phyloP scores from a whole-genome alignment of 2,329 filamentous ascomycete species.

The Coleophoma cylindrospora region DNA sequence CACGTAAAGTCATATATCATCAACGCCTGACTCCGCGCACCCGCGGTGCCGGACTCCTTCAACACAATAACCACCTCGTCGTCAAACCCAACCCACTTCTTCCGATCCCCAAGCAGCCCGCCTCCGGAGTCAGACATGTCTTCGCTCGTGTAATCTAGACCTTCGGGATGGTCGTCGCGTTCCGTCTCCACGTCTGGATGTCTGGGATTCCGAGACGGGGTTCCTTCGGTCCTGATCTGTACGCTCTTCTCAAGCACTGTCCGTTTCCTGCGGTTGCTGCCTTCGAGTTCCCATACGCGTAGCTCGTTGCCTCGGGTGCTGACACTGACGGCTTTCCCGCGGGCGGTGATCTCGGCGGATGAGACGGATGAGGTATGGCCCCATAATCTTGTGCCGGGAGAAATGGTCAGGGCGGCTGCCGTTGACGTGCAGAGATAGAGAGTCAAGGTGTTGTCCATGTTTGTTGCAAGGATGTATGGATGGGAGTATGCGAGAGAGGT shows the following conservation, averaged over 20 bases:
- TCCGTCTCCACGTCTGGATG: constrained; percentile 3
- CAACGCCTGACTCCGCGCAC: constrained; percentile 45
- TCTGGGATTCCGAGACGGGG: constrained; percentile 4
- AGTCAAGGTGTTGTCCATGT: constrained; percentile 67
- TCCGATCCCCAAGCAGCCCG: constrained; percentile 6
- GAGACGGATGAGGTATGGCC: constrained; percentile 68
- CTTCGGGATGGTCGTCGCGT: too few species aligned
- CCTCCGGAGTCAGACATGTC: too few species aligned
- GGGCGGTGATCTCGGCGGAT: constrained; percentile 60
- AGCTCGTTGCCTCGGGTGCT: constrained; percentile 53
- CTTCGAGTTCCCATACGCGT: constrained; percentile 67
- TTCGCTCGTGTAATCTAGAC: too few species aligned
- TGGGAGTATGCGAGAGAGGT: constrained; percentile 42
- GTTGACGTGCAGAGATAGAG: constrained; percentile 65
- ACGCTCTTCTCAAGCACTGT: constrained; percentile 45
- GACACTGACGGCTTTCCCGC: constrained; percentile 67
- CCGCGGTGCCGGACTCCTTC: constrained; percentile 46
- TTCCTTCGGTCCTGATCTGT: constrained; percentile 38
- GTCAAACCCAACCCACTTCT: constrained; percentile 63
- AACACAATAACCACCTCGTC: constrained; percentile 66
- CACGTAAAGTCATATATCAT: constrained; percentile 67
- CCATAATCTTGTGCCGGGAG: constrained; percentile 59
- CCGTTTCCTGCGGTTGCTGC: constrained; percentile 28
- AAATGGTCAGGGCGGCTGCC: constrained; percentile 47
- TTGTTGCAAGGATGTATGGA: constrained; percentile 64